Evolutionary conservation across 306 rosid species (phyloP).

Genomic region (Amphicarpaea edgeworthii): DNA sequence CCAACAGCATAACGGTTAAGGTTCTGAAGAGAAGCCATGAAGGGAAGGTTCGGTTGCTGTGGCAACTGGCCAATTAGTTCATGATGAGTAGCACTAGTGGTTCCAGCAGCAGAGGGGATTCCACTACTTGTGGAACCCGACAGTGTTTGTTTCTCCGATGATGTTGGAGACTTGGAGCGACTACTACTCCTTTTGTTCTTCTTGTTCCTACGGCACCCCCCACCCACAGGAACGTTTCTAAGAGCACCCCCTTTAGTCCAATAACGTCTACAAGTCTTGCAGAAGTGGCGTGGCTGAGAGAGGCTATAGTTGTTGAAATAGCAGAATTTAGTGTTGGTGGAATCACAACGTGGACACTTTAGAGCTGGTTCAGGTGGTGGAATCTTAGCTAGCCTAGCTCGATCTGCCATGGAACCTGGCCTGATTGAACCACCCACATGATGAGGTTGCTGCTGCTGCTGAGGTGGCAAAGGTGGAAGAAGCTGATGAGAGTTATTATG

Average conservation of each 20-base stretch:
- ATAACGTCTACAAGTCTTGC: slow-evolving; percentile 92
- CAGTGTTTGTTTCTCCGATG: slow-evolving; percentile 48
- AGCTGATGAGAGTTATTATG: slow-evolving; percentile 54
- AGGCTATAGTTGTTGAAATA: slow-evolving; percentile 89
- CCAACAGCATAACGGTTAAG: slow-evolving; percentile 63
- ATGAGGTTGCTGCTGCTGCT: slow-evolving; percentile 36
- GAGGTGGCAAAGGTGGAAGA: slow-evolving; percentile 61
- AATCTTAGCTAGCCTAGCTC: slow-evolving; percentile 79
- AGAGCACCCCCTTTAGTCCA: slow-evolving; percentile 95
- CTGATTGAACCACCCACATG: slow-evolving; percentile 59
- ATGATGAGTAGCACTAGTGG: too few species aligned
- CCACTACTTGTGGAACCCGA: slow-evolving; percentile 50
- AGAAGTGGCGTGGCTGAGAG: slow-evolving; percentile 93
- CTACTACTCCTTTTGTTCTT: slow-evolving; percentile 69
- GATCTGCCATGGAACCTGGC: slow-evolving; percentile 88
- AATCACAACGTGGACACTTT: slow-evolving; percentile 95
- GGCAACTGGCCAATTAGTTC: slow-evolving; percentile 56
- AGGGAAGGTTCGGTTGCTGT: slow-evolving; percentile 60
- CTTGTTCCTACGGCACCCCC: slow-evolving; percentile 92
- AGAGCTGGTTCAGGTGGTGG: slow-evolving; percentile 83
- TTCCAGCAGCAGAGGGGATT: slow-evolving; percentile 34
- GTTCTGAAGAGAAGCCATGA: slow-evolving; percentile 74
- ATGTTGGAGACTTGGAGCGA: slow-evolving; percentile 72
- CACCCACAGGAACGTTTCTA: slow-evolving; percentile 90
- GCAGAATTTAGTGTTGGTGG: slow-evolving; percentile 89